Conservation (phyloP, 2,329 filamentous ascomycete species). For the Talaromyces albobiverticillius region DNA sequence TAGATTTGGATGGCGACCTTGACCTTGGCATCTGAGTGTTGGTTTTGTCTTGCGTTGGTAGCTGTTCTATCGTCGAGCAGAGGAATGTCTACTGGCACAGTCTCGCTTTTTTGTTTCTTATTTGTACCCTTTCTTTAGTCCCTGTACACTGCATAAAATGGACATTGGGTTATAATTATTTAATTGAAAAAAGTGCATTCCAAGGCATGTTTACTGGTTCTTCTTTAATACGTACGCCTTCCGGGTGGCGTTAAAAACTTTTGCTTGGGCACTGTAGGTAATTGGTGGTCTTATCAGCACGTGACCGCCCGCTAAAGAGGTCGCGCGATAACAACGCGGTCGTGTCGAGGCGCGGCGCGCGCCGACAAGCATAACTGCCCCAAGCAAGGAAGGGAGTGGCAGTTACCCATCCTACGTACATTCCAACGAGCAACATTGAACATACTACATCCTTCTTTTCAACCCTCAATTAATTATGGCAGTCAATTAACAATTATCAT, state of each 20-base stretch:
- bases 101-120: neutral
- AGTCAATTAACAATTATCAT: neutral
- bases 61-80: conserved; percentile 1
- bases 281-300: conserved; percentile 14
- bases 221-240: no score
- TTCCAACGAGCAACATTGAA: neutral
- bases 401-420: neutral
- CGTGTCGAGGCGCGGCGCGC: no score
- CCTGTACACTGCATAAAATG: neutral
- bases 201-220: no score
- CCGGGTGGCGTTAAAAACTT: no score
- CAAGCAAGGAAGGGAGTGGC: neutral
- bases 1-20: conserved; percentile 74
- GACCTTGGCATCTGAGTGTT: conserved; percentile 44
- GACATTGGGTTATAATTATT: neutral
- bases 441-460: neutral
- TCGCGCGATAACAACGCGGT: conserved; percentile 14
- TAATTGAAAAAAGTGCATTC: neutral
- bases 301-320: neutral
- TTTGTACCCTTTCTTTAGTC: neutral
- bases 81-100: neutral
- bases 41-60: neutral
- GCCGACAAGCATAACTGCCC: conserved; percentile 9
- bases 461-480: neutral
- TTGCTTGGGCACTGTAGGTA: no score